A percentile compares a stretch with the other conserved stretches of the same genome.
These are phyloP conservation scores for Ophiostoma montium DNA, from an alignment of 2,329 filamentous ascomycete genomes.

Conservation along the genomic window DNA sequence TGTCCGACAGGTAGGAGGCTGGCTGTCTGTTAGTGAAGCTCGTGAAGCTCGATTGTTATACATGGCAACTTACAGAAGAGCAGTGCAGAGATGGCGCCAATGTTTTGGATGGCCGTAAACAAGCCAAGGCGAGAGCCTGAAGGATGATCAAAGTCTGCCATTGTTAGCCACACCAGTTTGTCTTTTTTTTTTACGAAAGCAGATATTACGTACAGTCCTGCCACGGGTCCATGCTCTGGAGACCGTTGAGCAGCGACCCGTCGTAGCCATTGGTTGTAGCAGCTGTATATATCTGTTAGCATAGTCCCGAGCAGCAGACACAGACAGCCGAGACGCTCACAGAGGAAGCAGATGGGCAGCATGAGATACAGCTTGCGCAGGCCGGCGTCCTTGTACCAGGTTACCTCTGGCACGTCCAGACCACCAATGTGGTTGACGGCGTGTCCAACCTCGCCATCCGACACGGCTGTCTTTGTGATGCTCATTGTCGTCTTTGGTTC, in stretches of 20 bases:
- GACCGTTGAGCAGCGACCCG: constrained; percentile 20
- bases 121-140: constrained; percentile 19
- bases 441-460: neutral
- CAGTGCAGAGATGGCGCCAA: constrained; percentile 21
- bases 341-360: neutral
- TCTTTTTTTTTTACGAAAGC: no score
- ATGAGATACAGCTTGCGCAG: neutral
- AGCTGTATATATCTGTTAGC: neutral
- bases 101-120: constrained; percentile 12
- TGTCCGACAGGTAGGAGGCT: constrained; percentile 49
- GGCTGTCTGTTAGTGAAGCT: neutral
- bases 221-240: constrained; percentile 21
- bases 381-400: constrained; percentile 1
- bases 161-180: neutral
- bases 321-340: neutral
- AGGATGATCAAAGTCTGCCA: constrained; percentile 16
- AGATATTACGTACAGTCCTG: constrained; percentile 10
- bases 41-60: neutral
- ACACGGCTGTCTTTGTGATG: neutral
- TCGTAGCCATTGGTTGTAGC: constrained; percentile 21
- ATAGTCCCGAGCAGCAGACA: no score
- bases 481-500: neutral
- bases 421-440: neutral
- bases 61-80: constrained; percentile 39
- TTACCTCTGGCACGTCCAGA: neutral